Evolutionary conservation across 345 rosid genomes (phyloP), one percentile per base, ranked within the genome.

Genomic region (Mercurialis annua): DNA sequence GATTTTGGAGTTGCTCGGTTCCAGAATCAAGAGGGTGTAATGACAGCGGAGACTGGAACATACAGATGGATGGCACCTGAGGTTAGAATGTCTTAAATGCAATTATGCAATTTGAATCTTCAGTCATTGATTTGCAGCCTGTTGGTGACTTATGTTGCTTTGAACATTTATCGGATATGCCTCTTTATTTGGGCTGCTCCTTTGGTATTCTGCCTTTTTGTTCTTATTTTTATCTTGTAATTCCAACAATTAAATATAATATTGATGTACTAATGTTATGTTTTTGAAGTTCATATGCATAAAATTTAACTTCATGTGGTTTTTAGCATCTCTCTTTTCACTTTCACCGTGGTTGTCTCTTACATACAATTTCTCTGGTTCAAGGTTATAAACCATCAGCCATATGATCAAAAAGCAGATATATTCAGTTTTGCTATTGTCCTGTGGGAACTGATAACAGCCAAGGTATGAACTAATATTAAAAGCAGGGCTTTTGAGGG

Each of bases 31-130:
- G 86, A 77, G 52, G 96, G 92, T 64, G 83, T 83, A 64, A 86
- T 89, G 90, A 89, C 96, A 27, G 96, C 90, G 15, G 92, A 89
- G 77, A 86, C 92, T 40, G 96, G 90, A 55, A 89, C 96, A 10
- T 89, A 89, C 72, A 83, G 92, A 78, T 89, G 92, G 96, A 86
- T 89, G 96, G 96, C 96, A 47, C 92, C 96, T 40, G 96, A 89
- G 89, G 90, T 89, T 42, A 66, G 81, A 44, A 80, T 70, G 27
- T 63, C n/a, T 50, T 40, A 38, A 31, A 17, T 59, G 33, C 44
- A 16, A 50, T 26, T 40, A 17, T 50, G 52, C 55, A 24, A 48
- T 65, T 27, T 31, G 30, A 31, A 8, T 67, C 17, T 6, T 21
- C 49, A 50, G 14, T 11, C 36, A 34, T 27, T 63, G 21, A 26